Evolutionary conservation across 257 asterid species (phyloP).

Genomic region (Buddleja alternifolia): DNA sequence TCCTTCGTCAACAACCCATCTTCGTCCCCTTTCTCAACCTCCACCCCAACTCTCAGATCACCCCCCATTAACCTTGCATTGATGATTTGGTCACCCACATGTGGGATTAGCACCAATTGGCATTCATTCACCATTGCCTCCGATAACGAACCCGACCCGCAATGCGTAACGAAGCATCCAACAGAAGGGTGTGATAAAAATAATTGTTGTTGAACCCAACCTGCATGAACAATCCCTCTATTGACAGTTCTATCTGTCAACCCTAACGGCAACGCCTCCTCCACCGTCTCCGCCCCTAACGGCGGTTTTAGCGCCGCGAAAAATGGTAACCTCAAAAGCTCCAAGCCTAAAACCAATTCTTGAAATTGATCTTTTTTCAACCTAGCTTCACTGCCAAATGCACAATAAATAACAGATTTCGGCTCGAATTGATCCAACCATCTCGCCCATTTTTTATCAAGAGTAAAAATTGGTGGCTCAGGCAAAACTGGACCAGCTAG

Average conservation of each 20-base stretch:
- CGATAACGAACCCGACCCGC: slow-evolving; percentile 44
- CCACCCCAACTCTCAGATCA: slow-evolving; percentile 40
- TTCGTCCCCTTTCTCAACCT: slow-evolving; percentile 46
- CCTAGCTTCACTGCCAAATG: slow-evolving; percentile 55
- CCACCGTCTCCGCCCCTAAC: slow-evolving; percentile 30
- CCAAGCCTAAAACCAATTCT: slow-evolving; percentile 39
- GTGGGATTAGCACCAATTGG: slow-evolving; percentile 43
- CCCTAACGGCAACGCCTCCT: slow-evolving; percentile 44
- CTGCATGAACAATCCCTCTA: slow-evolving; percentile 37
- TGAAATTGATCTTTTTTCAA: slow-evolving; percentile 36
- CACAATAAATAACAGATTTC: slow-evolving; percentile 45
- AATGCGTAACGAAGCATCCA: slow-evolving; percentile 45
- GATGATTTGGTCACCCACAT: slow-evolving; percentile 39
- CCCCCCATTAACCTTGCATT: slow-evolving; percentile 41
- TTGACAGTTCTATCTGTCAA: slow-evolving; percentile 21
- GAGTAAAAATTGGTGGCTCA: slow-evolving; percentile 28
- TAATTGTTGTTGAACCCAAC: slow-evolving; percentile 45
- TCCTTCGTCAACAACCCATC: slow-evolving; percentile 41
- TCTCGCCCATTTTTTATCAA: slow-evolving; percentile 37
- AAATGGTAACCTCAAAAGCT: slow-evolving; percentile 38
- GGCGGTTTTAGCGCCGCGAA: slow-evolving; percentile 47
- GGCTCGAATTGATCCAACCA: slow-evolving; percentile 42
- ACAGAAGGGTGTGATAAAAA: slow-evolving; percentile 38
- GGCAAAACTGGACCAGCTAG: slow-evolving; percentile 55
- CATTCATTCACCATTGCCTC: slow-evolving; percentile 46